A percentile compares a stretch with the other conserved stretches of the same genome.
phyloP scores from a whole-genome alignment of 495 filamentous ascomycete genomes.

The Parathielavia hyrcaniae region DNA sequence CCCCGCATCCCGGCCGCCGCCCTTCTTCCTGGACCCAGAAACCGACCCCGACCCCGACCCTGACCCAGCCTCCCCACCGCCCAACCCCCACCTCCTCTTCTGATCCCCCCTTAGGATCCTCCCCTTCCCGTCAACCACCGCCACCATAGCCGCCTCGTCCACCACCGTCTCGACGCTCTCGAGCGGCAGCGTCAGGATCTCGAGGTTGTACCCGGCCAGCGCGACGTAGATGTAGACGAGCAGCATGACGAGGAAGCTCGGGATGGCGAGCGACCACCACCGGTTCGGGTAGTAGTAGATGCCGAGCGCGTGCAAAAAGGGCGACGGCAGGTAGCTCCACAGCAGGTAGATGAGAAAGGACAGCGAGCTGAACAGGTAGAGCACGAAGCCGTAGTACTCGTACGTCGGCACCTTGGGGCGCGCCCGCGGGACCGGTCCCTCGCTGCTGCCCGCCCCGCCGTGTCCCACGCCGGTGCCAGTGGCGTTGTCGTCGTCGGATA shows the following conservation, averaged over 20 bases:
- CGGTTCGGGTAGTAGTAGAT: constrained; percentile 96
- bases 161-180: constrained; percentile 81
- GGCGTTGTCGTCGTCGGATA: constrained; percentile 76
- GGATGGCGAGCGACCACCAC: constrained; percentile 94
- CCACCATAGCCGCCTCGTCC: constrained; percentile 80
- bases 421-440: constrained; percentile 69
- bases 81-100: constrained; percentile 39
- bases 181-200: constrained; percentile 77
- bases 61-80: constrained; percentile 26
- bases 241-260: constrained; percentile 79
- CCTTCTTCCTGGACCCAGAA: no score
- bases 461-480: background rate
- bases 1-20: constrained; percentile 44
- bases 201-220: constrained; percentile 83
- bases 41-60: constrained; percentile 14
- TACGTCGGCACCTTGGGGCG: constrained; percentile 93
- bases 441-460: constrained; percentile 17
- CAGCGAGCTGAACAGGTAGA: constrained; percentile 78
- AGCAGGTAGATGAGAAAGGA: constrained; percentile 85
- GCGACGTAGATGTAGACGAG: constrained; percentile 93
- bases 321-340: constrained; percentile 89
- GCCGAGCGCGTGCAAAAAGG: constrained; percentile 84
- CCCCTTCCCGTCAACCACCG: constrained; percentile 69
- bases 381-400: constrained; percentile 97
- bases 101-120: constrained; percentile 46